Conservation (phyloP, 2,329 filamentous ascomycete genomes). For the Xylariaceae sp. region DNA sequence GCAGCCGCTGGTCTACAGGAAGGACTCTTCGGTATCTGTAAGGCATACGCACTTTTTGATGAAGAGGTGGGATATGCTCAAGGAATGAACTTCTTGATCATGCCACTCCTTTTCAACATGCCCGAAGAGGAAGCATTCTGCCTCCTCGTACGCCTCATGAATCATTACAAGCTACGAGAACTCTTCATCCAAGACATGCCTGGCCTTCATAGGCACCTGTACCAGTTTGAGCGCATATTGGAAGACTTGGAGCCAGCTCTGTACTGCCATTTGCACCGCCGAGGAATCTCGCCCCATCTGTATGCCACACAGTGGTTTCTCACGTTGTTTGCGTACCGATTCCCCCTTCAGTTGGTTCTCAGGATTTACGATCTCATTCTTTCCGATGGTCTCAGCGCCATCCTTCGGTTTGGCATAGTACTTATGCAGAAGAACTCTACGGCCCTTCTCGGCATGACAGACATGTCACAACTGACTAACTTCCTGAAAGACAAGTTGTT, state of each 20-base stretch:
- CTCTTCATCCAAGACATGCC: constrained; percentile 96
- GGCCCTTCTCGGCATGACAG: constrained; percentile 73
- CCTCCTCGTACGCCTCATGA: constrained; percentile 89
- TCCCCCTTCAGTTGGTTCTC: constrained; percentile 90
- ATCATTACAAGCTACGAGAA: constrained; percentile 87
- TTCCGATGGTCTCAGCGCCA: constrained; percentile 86
- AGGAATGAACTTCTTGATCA: constrained; percentile 97
- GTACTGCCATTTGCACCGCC: constrained; percentile 87
- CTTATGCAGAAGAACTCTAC: constrained; percentile 92
- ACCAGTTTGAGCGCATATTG: constrained; percentile 88
- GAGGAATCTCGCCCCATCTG: constrained; percentile 81
- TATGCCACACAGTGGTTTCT: constrained; percentile 99
- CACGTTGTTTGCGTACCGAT: constrained; percentile 96
- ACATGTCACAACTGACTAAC: constrained; percentile 82
- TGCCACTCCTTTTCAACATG: constrained; percentile 98
- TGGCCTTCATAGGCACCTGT: constrained; percentile 85
- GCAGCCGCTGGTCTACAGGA: constrained; percentile 88
- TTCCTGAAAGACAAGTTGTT: constrained; percentile 94
- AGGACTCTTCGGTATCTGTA: constrained; percentile 90
- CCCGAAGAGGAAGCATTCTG: constrained; percentile 96
- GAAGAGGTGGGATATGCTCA: constrained; percentile 94
- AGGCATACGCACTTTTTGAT: constrained; percentile 93
- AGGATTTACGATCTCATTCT: constrained; percentile 95
- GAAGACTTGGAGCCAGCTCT: constrained; percentile 92
- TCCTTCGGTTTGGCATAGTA: constrained; percentile 89